Conservation (phyloP, 345 rosid genomes). For the Aethionema arabicum region DNA sequence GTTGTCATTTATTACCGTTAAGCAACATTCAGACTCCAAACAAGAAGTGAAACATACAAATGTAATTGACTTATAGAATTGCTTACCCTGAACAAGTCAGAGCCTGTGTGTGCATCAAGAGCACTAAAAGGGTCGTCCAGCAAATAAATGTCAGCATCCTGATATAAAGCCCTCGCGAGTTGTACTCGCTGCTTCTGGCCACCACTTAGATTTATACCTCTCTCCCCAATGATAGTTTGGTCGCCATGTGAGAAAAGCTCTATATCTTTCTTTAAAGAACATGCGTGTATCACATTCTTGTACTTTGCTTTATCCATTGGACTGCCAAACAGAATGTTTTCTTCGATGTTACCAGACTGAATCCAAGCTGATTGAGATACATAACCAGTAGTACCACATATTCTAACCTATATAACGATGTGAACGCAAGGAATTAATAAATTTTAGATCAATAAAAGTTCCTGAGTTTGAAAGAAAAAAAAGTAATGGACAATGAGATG, state of each 20-base stretch:
- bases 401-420: conserved; percentile 62
- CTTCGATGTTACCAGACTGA: conserved; percentile 98
- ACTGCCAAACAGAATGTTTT: conserved; percentile 96
- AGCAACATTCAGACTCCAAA: conserved; percentile 20
- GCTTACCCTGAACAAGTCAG: conserved; percentile 90
- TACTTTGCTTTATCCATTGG: conserved; percentile 91
- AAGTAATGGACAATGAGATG: conserved; percentile 19
- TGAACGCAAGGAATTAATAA: conserved; percentile 27
- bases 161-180: conserved; percentile 99
- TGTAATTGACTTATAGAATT: background rate
- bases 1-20: conserved; percentile 38
- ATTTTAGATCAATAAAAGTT: conserved; percentile 1
- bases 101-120: conserved; percentile 98
- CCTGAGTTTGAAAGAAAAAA: conserved; percentile 11
- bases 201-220: conserved; percentile 98
- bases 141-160: conserved; percentile 96
- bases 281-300: conserved; percentile 89
- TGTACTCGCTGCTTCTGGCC: conserved; percentile 99
- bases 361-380: conserved; percentile 99
- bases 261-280: conserved; percentile 90
- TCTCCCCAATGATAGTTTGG: conserved; percentile 98
- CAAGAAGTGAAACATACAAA: background rate
- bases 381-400: conserved; percentile 94
- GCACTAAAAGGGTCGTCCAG: conserved; percentile 99
- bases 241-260: conserved; percentile 98